Percentiles rank a stretch among this genome's conserved stretches.
phyloP scores from a whole-genome alignment of 345 rosid species.

The Alliaria petiolata region DNA sequence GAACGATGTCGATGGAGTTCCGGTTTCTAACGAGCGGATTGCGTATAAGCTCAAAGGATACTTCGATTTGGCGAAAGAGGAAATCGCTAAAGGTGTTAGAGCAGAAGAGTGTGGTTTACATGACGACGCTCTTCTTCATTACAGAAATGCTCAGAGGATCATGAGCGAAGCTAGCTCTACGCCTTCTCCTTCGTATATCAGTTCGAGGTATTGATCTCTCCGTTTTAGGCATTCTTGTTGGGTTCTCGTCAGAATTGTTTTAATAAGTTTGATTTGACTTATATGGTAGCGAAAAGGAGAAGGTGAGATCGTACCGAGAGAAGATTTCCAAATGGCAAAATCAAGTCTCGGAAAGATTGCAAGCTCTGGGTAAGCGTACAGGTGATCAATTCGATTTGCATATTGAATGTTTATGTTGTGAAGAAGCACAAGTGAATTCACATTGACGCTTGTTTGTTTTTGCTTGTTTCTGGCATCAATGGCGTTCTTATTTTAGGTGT shows the following conservation, averaged over 20 bases:
- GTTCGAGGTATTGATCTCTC: slow-evolving; percentile 41
- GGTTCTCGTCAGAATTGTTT: neutral
- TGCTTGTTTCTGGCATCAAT: slow-evolving; percentile 12
- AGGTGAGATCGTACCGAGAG: slow-evolving; percentile 73
- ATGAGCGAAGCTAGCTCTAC: slow-evolving; percentile 66
- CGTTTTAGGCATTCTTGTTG: neutral
- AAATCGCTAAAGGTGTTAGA: slow-evolving; percentile 70
- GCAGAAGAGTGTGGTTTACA: slow-evolving; percentile 93
- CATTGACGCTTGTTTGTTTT: neutral
- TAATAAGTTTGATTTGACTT: neutral
- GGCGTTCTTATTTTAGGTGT: slow-evolving; percentile 38
- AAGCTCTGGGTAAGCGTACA: slow-evolving; percentile 53
- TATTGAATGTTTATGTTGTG: neutral
- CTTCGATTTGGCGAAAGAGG: slow-evolving; percentile 78
- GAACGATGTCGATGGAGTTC: slow-evolving; percentile 42
- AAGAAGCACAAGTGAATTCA: neutral
- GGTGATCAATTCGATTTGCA: slow-evolving; percentile 35
- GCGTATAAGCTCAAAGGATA: slow-evolving; percentile 93
- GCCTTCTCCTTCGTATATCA: slow-evolving; percentile 67
- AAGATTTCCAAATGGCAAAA: slow-evolving; percentile 91
- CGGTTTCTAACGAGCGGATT: slow-evolving; percentile 61
- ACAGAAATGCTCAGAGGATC: slow-evolving; percentile 72
- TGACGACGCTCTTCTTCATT: slow-evolving; percentile 75
- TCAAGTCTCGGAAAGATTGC: slow-evolving; percentile 83
- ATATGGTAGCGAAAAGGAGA: slow-evolving; percentile 64